Evolutionary conservation across 306 rosid species (phyloP).

Genomic region (Bauhinia variegata): DNA sequence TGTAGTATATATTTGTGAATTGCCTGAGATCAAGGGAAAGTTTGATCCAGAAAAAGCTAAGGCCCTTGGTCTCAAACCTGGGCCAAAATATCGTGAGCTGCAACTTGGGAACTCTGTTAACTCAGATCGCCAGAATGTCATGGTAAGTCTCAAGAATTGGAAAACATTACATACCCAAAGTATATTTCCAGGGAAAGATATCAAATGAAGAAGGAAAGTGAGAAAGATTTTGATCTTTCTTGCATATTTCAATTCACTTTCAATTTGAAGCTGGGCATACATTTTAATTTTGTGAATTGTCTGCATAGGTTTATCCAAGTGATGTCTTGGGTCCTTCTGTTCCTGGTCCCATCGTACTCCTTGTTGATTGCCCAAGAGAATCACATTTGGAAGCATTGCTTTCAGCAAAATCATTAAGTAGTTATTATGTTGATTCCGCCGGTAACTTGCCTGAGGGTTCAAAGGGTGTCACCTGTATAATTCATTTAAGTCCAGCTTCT

Average conservation of each 20-base stretch:
- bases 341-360: conserved; percentile 93
- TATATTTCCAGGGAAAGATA: conserved; percentile 17
- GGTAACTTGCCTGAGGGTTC: conserved; percentile 48
- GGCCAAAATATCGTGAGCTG: conserved; percentile 79
- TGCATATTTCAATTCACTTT: conserved; percentile 29
- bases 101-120: conserved; percentile 81
- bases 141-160: conserved; percentile 55
- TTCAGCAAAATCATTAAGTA: conserved; percentile 55
- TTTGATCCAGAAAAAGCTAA: conserved; percentile 77
- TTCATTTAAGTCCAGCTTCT: conserved; percentile 86
- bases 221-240: conserved; percentile 21
- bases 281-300: conserved; percentile 27
- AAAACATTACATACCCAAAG: conserved; percentile 19
- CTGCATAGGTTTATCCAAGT: conserved; percentile 81
- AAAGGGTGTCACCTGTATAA: conserved; percentile 65
- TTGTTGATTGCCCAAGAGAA: conserved; percentile 89
- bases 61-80: conserved; percentile 80
- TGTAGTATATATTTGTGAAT: conserved; percentile 82
- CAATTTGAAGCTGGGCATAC: conserved; percentile 29
- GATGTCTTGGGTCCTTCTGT: conserved; percentile 89
- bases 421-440: conserved; percentile 55
- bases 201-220: conserved; percentile 4
- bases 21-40: conserved; percentile 88
- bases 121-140: conserved; percentile 72
- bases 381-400: conserved; percentile 74